These are phyloP conservation scores for Thielaviopsis musarum DNA, from an alignment of 2,329 filamentous ascomycete genomes.

Conservation along the genomic window DNA sequence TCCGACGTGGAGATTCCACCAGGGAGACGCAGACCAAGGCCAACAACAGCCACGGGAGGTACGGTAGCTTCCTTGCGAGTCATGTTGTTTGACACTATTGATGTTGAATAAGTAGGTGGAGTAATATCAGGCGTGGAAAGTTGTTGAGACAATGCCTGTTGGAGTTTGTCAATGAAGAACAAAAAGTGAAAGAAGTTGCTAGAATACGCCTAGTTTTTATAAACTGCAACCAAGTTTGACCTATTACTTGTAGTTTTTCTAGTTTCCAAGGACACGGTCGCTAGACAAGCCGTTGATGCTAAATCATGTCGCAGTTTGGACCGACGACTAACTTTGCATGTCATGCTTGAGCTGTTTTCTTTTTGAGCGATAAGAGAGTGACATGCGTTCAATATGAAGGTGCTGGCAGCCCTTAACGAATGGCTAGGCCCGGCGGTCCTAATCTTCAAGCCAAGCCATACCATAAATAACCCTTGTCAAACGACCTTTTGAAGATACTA, in stretches of 20 bases:
- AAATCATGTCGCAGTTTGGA: too few species aligned
- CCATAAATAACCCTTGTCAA: too few species aligned
- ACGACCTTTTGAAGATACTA: background rate
- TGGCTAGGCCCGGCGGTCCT: too few species aligned
- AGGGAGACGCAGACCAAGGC: constrained; percentile 30
- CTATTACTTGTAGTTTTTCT: too few species aligned
- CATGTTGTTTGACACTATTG: background rate
- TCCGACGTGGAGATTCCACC: constrained; percentile 25
- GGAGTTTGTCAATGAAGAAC: background rate
- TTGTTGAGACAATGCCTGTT: background rate
- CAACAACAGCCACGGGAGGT: constrained; percentile 30
- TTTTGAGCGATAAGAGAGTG: too few species aligned
- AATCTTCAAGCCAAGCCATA: too few species aligned
- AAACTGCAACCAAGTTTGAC: background rate
- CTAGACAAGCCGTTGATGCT: background rate
- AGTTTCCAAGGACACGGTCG: background rate
- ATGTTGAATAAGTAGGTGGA: background rate
- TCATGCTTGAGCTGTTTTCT: too few species aligned
- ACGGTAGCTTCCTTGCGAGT: constrained; percentile 11
- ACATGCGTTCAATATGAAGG: too few species aligned
- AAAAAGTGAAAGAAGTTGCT: background rate
- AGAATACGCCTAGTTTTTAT: background rate
- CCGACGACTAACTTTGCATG: too few species aligned
- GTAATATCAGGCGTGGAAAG: background rate
- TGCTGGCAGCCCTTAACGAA: too few species aligned